A percentile compares a stretch with the other conserved stretches of the same genome.
Conservation (phyloP, 306 rosid genomes). For the Cucurbita pepo region DNA sequence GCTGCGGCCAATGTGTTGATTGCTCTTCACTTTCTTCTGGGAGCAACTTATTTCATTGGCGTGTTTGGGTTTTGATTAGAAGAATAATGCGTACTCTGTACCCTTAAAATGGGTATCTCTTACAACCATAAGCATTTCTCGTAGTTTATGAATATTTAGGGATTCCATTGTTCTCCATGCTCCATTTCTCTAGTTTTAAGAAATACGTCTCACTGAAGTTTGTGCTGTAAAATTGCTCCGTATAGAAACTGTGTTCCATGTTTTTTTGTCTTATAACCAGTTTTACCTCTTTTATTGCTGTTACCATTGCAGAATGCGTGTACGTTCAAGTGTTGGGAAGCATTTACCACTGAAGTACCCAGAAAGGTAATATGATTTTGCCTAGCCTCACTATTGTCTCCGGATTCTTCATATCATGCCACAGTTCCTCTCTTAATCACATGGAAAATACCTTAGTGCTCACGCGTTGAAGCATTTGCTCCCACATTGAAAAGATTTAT, state of each 20-base stretch:
- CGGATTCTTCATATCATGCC: neutral
- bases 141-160: neutral
- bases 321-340: constrained; percentile 13
- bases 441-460: neutral
- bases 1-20: neutral
- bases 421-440: neutral
- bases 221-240: neutral
- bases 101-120: neutral
- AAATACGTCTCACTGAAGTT: neutral
- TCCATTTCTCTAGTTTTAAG: neutral
- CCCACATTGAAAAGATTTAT: neutral
- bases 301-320: constrained; percentile 25
- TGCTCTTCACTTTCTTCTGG: neutral
- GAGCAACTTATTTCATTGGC: neutral
- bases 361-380: constrained; percentile 16
- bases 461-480: neutral
- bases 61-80: neutral
- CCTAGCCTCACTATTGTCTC: neutral
- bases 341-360: constrained; percentile 22
- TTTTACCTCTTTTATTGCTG: constrained; percentile 3
- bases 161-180: neutral
- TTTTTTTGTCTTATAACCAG: neutral
- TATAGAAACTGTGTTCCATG: neutral
- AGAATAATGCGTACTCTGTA: neutral
- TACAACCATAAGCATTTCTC: neutral